These are phyloP conservation scores for Aspergillus nidulans DNA, from an alignment of 495 filamentous ascomycete genomes.

Conservation along the genomic window DNA sequence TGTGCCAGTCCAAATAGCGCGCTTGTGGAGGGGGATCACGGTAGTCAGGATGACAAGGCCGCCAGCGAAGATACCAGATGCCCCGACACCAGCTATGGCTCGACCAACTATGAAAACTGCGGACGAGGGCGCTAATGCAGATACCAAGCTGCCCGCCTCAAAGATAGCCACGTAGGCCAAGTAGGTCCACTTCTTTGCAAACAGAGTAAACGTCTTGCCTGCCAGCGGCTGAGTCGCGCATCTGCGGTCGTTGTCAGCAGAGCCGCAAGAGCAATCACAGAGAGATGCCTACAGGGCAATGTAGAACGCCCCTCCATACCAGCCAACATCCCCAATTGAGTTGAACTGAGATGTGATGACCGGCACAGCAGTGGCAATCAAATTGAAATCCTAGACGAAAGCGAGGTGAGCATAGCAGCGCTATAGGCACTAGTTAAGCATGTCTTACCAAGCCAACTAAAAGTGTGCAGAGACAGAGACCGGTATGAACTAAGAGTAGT, in stretches of 20 bases:
- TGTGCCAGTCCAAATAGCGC: neutral
- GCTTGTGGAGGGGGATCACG: neutral
- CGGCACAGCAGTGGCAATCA: conserved; percentile 7
- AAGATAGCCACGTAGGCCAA: neutral
- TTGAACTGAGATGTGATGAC: conserved; percentile 4
- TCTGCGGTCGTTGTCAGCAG: too few relatives aligned
- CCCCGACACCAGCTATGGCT: conserved; percentile 1
- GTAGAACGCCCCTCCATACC: too few relatives aligned
- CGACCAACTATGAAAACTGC: conserved; percentile 3
- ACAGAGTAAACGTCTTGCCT: neutral
- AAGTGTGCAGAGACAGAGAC: too few relatives aligned
- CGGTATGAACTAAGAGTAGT: too few relatives aligned
- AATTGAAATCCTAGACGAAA: too few relatives aligned
- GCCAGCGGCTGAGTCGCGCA: neutral
- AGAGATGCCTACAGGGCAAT: too few relatives aligned
- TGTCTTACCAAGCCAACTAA: too few relatives aligned
- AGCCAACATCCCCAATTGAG: conserved; percentile 5
- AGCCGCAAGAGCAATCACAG: too few relatives aligned
- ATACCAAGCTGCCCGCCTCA: neutral
- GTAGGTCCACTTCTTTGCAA: conserved; percentile 2
- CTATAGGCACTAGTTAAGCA: too few relatives aligned
- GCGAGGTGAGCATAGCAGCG: too few relatives aligned
- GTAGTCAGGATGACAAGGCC: conserved; percentile 4
- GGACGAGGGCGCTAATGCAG: neutral
- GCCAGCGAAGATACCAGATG: conserved; percentile 2